These are phyloP conservation scores for Pholiota microspora DNA, from an alignment of 768 basidiomycete species.

Conservation along the genomic window DNA sequence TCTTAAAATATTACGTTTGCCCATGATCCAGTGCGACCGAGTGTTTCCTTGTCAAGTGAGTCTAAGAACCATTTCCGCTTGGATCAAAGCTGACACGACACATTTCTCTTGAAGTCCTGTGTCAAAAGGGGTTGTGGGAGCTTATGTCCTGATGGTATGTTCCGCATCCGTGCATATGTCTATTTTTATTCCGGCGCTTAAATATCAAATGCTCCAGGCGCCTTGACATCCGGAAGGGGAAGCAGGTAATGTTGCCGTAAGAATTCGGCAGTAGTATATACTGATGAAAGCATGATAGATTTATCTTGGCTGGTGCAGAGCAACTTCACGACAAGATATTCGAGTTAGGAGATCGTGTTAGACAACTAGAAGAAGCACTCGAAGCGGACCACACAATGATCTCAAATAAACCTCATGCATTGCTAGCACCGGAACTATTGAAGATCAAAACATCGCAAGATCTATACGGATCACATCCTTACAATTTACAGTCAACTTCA, in stretches of 20 bases:
- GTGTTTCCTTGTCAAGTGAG: slow-evolving; percentile 59
- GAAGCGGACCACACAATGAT: slow-evolving; percentile 38
- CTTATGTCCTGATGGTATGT: slow-evolving; percentile 56
- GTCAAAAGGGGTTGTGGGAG: slow-evolving; percentile 65
- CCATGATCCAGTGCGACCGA: slow-evolving; percentile 57
- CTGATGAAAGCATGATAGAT: slow-evolving; percentile 33
- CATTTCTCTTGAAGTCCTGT: slow-evolving; percentile 40
- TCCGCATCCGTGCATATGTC: slow-evolving; percentile 2
- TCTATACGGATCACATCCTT: slow-evolving; percentile 38
- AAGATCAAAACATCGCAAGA: slow-evolving; percentile 69
- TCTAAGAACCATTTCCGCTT: not conserved
- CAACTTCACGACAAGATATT: slow-evolving; percentile 64
- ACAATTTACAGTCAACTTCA: slow-evolving; percentile 5
- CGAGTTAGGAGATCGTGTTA: slow-evolving; percentile 60
- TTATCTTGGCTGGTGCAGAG: slow-evolving; percentile 67
- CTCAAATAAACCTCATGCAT: slow-evolving; percentile 47
- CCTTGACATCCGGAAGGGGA: slow-evolving; percentile 60
- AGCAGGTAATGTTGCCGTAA: slow-evolving; percentile 58
- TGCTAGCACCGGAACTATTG: slow-evolving; percentile 56
- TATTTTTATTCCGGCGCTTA: slow-evolving; percentile 10
- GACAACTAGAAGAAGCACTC: slow-evolving; percentile 62
- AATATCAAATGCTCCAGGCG: slow-evolving; percentile 39
- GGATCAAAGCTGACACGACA: not conserved
- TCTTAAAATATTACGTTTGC: slow-evolving; percentile 1
- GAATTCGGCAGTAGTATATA: too few relatives aligned